Evolutionary conservation across 106 monocot species (phyloP).

Genomic region (Cymbidium sinense): DNA sequence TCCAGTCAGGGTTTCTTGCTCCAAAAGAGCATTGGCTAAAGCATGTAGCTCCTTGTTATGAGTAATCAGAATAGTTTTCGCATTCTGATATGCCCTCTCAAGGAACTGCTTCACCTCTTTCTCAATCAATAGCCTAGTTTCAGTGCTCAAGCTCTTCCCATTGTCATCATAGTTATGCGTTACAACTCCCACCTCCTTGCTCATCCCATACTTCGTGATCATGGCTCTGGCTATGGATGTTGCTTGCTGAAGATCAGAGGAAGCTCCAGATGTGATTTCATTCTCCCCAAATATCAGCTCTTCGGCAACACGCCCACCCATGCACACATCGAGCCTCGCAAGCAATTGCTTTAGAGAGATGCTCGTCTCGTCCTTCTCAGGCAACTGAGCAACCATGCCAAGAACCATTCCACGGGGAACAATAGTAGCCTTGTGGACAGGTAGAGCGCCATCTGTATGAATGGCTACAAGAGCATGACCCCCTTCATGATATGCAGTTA

Average conservation of each 20-base stretch:
- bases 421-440: conserved; percentile 93
- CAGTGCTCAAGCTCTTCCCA: conserved; percentile 95
- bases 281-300: conserved; percentile 92
- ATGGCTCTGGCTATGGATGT: conserved; percentile 72
- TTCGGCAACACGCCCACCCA: conserved; percentile 95
- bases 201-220: conserved; percentile 97
- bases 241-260: conserved; percentile 82
- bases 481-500: conserved; percentile 92
- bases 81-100: conserved; percentile 87
- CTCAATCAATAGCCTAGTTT: conserved; percentile 80
- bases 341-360: conserved; percentile 88
- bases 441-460: conserved; percentile 84
- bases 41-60: conserved; percentile 79
- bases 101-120: conserved; percentile 77
- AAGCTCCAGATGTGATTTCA: conserved; percentile 89
- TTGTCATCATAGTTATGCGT: conserved; percentile 79
- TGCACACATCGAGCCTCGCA: conserved; percentile 92
- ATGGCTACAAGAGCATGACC: conserved; percentile 96
- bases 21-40: conserved; percentile 80
- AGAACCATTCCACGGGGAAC: conserved; percentile 89
- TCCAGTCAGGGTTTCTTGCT: conserved; percentile 81
- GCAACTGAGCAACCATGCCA: conserved; percentile 90
- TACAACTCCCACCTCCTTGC: conserved; percentile 77
- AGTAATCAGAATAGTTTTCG: conserved; percentile 63
- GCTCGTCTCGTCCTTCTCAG: conserved; percentile 88